Evolutionary conservation across 2,329 filamentous ascomycete species (phyloP), one percentile per base, ranked within the genome.

Genomic region (Tolypocladium ophioglossoides): DNA sequence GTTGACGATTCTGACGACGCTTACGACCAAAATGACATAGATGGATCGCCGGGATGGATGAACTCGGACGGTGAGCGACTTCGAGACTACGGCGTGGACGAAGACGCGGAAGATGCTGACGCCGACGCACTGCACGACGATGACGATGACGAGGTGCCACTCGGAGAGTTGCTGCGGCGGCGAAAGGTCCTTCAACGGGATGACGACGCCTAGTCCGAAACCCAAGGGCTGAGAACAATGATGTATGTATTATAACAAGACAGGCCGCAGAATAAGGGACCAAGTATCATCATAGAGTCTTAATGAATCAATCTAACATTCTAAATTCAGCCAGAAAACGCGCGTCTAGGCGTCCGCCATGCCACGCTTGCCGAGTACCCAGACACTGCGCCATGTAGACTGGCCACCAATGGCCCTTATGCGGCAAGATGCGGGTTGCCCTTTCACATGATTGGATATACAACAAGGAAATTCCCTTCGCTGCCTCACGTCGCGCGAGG

Each of bases 1-100:
- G 77, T 80, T 58, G 77, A 83, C 55, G 78, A 81, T 4, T 73
- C 74, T 1, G 79, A 83, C 8, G 58, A 58, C 3, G 63, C 61
- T 14, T 52, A 53, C 18, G 50, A 59, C 12, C 60, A 56, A 2
- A 62, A 64, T 3, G 63, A 63, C 12, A 20, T 14, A 18, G 53
- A 59, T 59, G 61, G 60, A 3, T 59, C 60, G 62, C 77, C 78
- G 44, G 78, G 73, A 6, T 94, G 88, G 88, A 82, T 77, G 0
- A 92, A 91, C 60, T 77, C 81, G 0, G 87, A 92, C 52, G 89
- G 88, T 1, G 87, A 92, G 64, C 75, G 82, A 37, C 70, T 94
- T 51, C 76, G 79, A 44, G 89, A 94, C 62, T 94, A 85, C 63
- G 89, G 89, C 2, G 87, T 94, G 0, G 89, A 92, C 61, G 86